Evolutionary conservation across 768 basidiomycete species (phyloP), one percentile per base, ranked within the genome.

Genomic region (Hericium rajendrae): DNA sequence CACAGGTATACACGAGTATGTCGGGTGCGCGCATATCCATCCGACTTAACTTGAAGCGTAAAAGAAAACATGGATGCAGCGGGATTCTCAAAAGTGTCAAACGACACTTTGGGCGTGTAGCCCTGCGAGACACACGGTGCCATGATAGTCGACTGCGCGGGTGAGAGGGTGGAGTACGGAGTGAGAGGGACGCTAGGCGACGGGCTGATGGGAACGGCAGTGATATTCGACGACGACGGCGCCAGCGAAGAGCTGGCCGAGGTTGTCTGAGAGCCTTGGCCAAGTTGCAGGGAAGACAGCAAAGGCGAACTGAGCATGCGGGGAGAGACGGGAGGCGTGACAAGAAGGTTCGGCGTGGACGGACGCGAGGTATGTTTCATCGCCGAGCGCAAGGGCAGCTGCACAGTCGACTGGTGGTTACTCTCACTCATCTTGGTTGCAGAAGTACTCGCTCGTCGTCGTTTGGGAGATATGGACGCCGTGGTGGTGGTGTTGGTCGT

Each of bases 1-100:
- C 93, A 94, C 0, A 97, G 77, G 70, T 92, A 98, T 1, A 90
- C 90, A 0, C 95, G 79, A 0, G 93, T 94, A 53, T 82, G 81
- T 28, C 86, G 77, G 3, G 77, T 84, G 32, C 91, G 79, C 46
- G 75, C 73, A 69, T 93, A 97, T 2, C 87, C 87, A 1, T 86
- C 89, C 8, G 83, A 85, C 70, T 94, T 91, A 18, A 89, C 91
- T 66, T 81, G 84, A 13, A 93, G 79, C 0, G 91, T 91, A 66
- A 84, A 91, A n/a, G 83, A 86, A 72, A 93, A 92, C 87, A 93
- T 89, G 67, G 80, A 79, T 6, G 86, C 86, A 24, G 76, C 81
- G 11, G 84, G 78, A 68, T 91, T 89, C 72, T 91, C 88, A 56
- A 93, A 90, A 0, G 90, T 92, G 68, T 92, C 91, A 67, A 91